Percentiles rank a stretch among this genome's conserved stretches.
Evolutionary conservation across 2,329 filamentous ascomycete genomes (phyloP).

Genomic region (Neofusicoccum parvum): DNA sequence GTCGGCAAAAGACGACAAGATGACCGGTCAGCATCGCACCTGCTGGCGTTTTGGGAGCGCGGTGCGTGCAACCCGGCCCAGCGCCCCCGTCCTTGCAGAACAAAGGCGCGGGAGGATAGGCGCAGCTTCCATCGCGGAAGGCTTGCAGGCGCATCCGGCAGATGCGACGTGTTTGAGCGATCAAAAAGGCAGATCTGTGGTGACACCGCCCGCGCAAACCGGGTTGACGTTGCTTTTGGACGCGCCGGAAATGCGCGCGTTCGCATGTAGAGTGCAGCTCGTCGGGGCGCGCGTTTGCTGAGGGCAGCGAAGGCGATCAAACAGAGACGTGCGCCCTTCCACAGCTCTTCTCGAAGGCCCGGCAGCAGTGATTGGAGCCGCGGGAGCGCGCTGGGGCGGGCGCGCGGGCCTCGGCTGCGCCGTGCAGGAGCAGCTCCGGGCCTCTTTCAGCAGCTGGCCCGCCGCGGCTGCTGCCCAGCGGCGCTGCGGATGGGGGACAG

Average conservation of each 20-base stretch:
- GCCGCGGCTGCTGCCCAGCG: slow-evolving; percentile 10
- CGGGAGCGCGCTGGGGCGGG: slow-evolving; percentile 1
- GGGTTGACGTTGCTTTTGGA: slow-evolving; percentile 20
- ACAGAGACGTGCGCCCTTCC: slow-evolving; percentile 28
- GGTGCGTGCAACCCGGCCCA: slow-evolving; percentile 9
- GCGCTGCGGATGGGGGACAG: too few relatives aligned
- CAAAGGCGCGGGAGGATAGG: slow-evolving; percentile 20
- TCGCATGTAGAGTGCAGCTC: slow-evolving; percentile 11
- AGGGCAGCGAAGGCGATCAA: slow-evolving; percentile 27
- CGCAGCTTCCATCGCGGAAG: slow-evolving; percentile 19
- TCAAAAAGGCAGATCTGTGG: slow-evolving; percentile 16
- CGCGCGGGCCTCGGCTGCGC: slow-evolving; percentile 4
- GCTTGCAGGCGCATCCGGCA: slow-evolving; percentile 21
- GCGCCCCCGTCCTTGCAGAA: slow-evolving; percentile 20
- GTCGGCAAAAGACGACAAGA: background rate
- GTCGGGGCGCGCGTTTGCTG: background rate
- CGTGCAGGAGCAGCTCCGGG: slow-evolving; percentile 3
- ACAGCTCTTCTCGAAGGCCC: slow-evolving; percentile 32
- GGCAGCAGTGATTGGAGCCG: slow-evolving; percentile 10
- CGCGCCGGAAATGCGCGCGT: slow-evolving; percentile 4
- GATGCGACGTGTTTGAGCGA: slow-evolving; percentile 20
- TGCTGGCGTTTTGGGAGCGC: background rate
- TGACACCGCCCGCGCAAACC: slow-evolving; percentile 17
- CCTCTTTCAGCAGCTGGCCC: slow-evolving; percentile 3
- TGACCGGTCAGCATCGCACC: background rate